A percentile compares a stretch with the other conserved stretches of the same genome.
Evolutionary conservation across 1,284 basidiomycete genomes (phyloP).

Genomic region (Puccinia coronata): DNA sequence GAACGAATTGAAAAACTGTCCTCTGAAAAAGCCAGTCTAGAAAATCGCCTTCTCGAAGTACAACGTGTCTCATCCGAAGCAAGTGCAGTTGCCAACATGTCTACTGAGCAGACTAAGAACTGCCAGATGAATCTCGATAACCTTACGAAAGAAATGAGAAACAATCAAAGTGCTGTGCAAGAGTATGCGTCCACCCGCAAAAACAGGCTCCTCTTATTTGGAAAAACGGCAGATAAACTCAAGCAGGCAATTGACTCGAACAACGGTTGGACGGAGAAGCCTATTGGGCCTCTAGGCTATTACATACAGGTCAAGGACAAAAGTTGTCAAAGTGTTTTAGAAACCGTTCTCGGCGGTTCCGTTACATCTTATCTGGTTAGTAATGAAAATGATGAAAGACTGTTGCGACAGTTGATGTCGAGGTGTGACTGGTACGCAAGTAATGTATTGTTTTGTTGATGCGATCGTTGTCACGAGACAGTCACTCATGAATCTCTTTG

Average conservation of each 20-base stretch:
- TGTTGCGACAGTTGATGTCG: constrained; percentile 67
- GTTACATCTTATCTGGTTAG: constrained; percentile 79
- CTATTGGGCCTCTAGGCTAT: constrained; percentile 82
- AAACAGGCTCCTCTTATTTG: constrained; percentile 11
- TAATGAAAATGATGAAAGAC: constrained; percentile 68
- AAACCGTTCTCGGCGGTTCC: constrained; percentile 66
- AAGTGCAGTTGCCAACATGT: background rate
- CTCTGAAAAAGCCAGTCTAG: background rate
- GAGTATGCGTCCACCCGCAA: background rate
- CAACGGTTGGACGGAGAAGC: constrained; percentile 61
- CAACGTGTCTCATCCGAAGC: background rate
- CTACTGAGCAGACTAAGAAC: background rate
- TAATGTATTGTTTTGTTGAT: background rate
- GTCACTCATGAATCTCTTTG: constrained; percentile 14
- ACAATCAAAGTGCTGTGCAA: background rate
- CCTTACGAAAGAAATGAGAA: background rate
- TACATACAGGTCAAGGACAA: constrained; percentile 68
- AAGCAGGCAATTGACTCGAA: constrained; percentile 56
- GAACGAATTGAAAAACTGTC: constrained; percentile 9
- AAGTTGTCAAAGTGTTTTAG: constrained; percentile 68
- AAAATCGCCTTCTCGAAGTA: background rate
- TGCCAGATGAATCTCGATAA: background rate
- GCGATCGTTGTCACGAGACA: background rate
- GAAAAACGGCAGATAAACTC: constrained; percentile 25
- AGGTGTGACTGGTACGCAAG: constrained; percentile 13